Base-by-base conservation (phyloP, 805 yeast genomes). In the Candida sonorensis region DNA sequence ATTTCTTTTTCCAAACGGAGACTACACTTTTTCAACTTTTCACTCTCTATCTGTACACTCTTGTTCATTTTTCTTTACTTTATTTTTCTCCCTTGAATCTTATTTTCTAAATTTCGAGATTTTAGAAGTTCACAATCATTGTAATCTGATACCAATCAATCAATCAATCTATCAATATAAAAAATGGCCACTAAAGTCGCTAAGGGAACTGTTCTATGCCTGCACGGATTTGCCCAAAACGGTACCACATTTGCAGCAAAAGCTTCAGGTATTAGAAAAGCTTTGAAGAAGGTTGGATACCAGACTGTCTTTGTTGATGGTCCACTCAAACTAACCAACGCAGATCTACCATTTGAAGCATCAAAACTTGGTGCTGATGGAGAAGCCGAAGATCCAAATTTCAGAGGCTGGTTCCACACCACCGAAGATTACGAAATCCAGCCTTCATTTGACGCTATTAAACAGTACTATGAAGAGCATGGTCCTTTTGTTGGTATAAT, bases 171-270 rank as follows among this genome's bases (percentile, higher is more conserved):
- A 23, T 6, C 25, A 7, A n/a, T 13, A 5, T 4, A 17, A 14
- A 35, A 36, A 38, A 58, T 46, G 59, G 26, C 51, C 29, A 27
- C 45, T 11, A 50, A 50, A 31, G 53, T 36, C 15, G 32, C 51
- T 21, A 55, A 48, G 30, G 63, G 63, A 20, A 77, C 77, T 45
- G 66, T 90, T 17, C 64, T 90, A n/a, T 90, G 92, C 57, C 62
- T 92, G 18, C 98, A 90, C 44, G 97, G 98, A 0, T 87, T 78
- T 57, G 75, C 88, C 11, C 95, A 90, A 64, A 81, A 78, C 40
- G 90, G 90, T 6, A 69, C 80, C 26, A 68, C 80, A 10, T 90
- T 90, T 59, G 81, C 94, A 34, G 84, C 81, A 45, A 90, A 92
- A 56, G 79, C 96, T 0, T 78, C 94, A 2, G 97, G 94, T 3